phyloP scores from a whole-genome alignment of 2,329 filamentous ascomycete genomes.

The Pseudogymnoascus sp. region DNA sequence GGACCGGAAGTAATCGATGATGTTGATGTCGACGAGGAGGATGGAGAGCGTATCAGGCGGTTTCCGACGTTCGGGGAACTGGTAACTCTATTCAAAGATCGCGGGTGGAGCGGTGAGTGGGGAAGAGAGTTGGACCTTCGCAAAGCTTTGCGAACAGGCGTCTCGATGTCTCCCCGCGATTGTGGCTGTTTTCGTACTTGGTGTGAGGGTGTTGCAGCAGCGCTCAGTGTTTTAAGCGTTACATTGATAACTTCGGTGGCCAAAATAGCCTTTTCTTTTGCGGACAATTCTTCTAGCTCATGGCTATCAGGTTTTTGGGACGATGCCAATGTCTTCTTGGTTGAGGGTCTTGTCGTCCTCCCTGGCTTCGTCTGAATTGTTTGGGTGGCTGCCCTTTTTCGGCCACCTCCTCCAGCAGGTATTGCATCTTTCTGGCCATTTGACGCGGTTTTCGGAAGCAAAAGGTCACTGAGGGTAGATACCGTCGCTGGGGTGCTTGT shows the following conservation, averaged over 20 bases:
- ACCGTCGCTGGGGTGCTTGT: slow-evolving; percentile 41
- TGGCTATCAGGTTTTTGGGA: not conserved
- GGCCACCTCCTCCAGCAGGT: not conserved
- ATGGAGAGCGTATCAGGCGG: slow-evolving; percentile 31
- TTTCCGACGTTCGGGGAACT: slow-evolving; percentile 49
- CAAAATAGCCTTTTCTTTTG: slow-evolving; percentile 55
- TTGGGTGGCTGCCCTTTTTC: not conserved
- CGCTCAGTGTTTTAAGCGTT: slow-evolving; percentile 58
- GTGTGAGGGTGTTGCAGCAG: slow-evolving; percentile 47
- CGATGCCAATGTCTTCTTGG: slow-evolving; percentile 25
- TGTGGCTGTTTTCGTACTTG: slow-evolving; percentile 20
- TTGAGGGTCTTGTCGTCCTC: slow-evolving; percentile 26
- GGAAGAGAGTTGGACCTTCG: slow-evolving; percentile 49
- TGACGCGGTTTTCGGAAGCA: slow-evolving; percentile 30
- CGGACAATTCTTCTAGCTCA: slow-evolving; percentile 34
- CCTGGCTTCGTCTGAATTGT: slow-evolving; percentile 14
- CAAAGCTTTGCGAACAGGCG: slow-evolving; percentile 34
- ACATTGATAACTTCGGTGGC: slow-evolving; percentile 67
- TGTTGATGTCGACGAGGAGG: slow-evolving; percentile 25
- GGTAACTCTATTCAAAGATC: slow-evolving; percentile 50
- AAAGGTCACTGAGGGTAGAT: slow-evolving; percentile 37
- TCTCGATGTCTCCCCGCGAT: slow-evolving; percentile 32
- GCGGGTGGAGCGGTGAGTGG: slow-evolving; percentile 52
- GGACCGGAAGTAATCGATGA: slow-evolving; percentile 24
- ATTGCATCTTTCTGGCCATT: slow-evolving; percentile 14